Evolutionary conservation across 75 land plant genomes (phyloP).

Genomic region (Cryptomeria japonica): DNA sequence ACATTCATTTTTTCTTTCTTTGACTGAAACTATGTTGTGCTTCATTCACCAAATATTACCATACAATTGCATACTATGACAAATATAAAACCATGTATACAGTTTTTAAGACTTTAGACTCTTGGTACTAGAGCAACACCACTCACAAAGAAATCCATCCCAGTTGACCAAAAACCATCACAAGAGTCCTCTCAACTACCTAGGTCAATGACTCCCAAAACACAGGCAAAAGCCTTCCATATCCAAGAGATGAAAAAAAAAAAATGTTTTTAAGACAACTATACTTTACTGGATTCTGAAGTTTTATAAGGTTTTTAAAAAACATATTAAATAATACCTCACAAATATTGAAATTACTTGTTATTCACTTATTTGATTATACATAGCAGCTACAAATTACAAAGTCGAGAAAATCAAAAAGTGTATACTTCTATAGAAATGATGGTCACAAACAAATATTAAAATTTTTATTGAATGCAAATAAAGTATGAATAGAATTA

Average conservation of each 20-base stretch:
- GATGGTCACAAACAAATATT: background rate
- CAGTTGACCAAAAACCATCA: no score
- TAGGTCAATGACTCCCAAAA: no score
- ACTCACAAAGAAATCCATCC: no score
- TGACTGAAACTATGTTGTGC: no score
- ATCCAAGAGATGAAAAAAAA: background rate
- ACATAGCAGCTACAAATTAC: background rate
- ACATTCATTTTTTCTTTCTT: no score
- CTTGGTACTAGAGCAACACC: no score
- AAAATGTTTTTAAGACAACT: no score
- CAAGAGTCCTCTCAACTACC: no score
- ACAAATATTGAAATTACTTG: background rate
- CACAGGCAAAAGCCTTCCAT: background rate
- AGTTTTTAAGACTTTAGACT: no score
- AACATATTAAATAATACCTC: background rate
- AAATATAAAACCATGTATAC: no score
- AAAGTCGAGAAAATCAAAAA: background rate
- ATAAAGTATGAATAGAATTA: background rate
- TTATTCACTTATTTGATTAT: background rate
- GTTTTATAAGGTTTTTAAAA: background rate
- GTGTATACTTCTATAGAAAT: background rate
- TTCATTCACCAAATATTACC: no score
- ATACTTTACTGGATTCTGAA: background rate
- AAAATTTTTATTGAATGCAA: background rate
- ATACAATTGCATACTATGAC: no score